Base-by-base conservation (phyloP, 805 yeast species). In the Nakazawaea populi region DNA sequence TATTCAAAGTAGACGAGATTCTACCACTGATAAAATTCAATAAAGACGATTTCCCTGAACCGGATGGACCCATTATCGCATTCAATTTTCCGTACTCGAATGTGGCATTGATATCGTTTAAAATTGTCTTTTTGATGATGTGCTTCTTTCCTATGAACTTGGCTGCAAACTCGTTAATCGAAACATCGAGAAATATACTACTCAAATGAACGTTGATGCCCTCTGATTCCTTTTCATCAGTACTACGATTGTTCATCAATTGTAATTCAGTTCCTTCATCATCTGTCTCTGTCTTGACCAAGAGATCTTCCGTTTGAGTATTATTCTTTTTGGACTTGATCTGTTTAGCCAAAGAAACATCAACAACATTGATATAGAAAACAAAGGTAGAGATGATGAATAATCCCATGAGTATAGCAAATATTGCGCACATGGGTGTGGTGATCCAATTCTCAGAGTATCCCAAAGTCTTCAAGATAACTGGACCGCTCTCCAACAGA, bases 61-160 rank as follows among this genome's bases (percentile, higher is more conserved):
- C 88, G 5, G 87, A 82, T 1, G 88, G 87, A 0, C 89, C 89
- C 80, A 83, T 76, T 40, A 83, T 81, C 2, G 82, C 87, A 57
- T 81, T 83, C 18, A 83, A 69, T 35, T 72, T 68, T 14, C 81
- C 79, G 4, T 78, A 72, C 37, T 65, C 65, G 58, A 82, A 79
- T 7, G 60, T 54, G 0, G 82, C 85, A 45, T 69, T 61, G 12
- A 83, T 65, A 8, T 69, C 62, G 38, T 71, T 61, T 36, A 80
- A 56, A 44, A 75, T 74, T 11, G 58, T 55, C 42, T 66, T 72
- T 11, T 31, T 24, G 57, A 50, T n/a, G 6, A 31, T 40, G 14
- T n/a, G 24, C 34, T 46, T 27, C 24, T 46, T 52, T 36, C 39
- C 38, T 3, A 28, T 41, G 10, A 32, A 27, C 14, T 34, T 28